Percentiles rank a stretch among this genome's conserved stretches.
These are phyloP conservation scores for Tolypocladium inflatum DNA, from an alignment of 2,329 filamentous ascomycete genomes.

Conservation along the genomic window DNA sequence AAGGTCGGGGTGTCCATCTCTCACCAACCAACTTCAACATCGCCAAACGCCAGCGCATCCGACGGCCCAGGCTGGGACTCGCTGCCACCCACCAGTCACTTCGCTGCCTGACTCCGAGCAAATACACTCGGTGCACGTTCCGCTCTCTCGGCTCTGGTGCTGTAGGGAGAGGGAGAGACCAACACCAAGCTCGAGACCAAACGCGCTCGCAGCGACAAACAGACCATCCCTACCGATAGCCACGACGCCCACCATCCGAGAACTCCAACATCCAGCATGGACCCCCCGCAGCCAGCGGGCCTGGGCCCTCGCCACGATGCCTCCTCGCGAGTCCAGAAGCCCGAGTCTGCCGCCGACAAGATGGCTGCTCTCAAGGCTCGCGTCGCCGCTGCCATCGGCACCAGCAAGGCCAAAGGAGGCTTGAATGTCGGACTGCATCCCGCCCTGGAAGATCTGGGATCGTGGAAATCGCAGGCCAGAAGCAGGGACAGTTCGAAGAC, in stretches of 20 bases:
- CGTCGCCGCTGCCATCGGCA: conserved; percentile 64
- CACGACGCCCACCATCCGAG: background rate
- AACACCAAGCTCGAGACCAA: background rate
- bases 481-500: conserved; percentile 13
- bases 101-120: background rate
- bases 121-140: background rate
- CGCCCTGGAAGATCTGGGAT: conserved; percentile 51
- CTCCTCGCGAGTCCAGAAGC: conserved; percentile 43
- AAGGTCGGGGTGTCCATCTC: no score
- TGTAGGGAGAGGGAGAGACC: background rate
- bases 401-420: conserved; percentile 52
- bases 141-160: background rate
- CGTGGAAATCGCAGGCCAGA: conserved; percentile 35
- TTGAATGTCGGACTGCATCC: conserved; percentile 71
- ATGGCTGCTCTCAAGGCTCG: conserved; percentile 72
- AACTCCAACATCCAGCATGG: conserved; percentile 27
- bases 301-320: conserved; percentile 48
- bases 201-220: background rate
- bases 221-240: background rate
- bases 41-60: background rate
- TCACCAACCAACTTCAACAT: background rate
- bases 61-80: background rate
- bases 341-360: conserved; percentile 51
- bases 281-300: conserved; percentile 38
- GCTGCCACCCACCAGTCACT: background rate